Evolutionary conservation across 345 rosid genomes (phyloP).

Genomic region (Alliaria petiolata): DNA sequence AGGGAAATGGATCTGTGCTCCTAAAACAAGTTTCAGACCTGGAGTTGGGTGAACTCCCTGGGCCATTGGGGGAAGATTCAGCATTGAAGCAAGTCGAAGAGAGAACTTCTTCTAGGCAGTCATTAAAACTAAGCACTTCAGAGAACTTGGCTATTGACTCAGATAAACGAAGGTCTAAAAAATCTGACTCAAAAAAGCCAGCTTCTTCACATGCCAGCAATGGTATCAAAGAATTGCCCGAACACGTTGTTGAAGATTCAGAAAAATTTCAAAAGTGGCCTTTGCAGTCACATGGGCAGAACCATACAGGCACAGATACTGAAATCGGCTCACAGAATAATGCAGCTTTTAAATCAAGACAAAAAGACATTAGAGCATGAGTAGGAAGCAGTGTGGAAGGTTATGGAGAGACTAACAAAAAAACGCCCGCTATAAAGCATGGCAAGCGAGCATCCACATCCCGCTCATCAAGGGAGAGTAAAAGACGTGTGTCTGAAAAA

Average conservation of each 20-base stretch:
- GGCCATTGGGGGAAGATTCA: slow-evolving; percentile 55
- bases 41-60: slow-evolving; percentile 95
- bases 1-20: slow-evolving; percentile 53
- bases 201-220: slow-evolving; percentile 42
- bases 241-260: slow-evolving; percentile 50
- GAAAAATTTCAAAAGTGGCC: slow-evolving; percentile 39
- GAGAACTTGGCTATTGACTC: slow-evolving; percentile 52
- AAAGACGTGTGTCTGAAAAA: slow-evolving; percentile 36
- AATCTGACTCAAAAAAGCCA: slow-evolving; percentile 51
- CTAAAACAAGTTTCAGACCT: slow-evolving; percentile 76
- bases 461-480: slow-evolving; percentile 47
- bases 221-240: slow-evolving; percentile 51
- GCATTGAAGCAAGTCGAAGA: slow-evolving; percentile 53
- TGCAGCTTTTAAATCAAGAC: slow-evolving; percentile 48
- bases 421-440: slow-evolving; percentile 35
- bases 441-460: slow-evolving; percentile 20
- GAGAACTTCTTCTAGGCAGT: slow-evolving; percentile 56
- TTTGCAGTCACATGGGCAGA: slow-evolving; percentile 49
- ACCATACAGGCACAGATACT: slow-evolving; percentile 34
- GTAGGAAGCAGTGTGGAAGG: slow-evolving; percentile 52
- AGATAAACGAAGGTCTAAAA: slow-evolving; percentile 54
- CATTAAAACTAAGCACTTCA: slow-evolving; percentile 49
- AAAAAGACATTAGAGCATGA: slow-evolving; percentile 42
- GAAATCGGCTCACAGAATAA: slow-evolving; percentile 48
- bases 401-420: slow-evolving; percentile 63